Evolutionary conservation across 768 basidiomycete species (phyloP), one percentile per base, ranked within the genome.

Genomic region (Lactifluus pinguis): DNA sequence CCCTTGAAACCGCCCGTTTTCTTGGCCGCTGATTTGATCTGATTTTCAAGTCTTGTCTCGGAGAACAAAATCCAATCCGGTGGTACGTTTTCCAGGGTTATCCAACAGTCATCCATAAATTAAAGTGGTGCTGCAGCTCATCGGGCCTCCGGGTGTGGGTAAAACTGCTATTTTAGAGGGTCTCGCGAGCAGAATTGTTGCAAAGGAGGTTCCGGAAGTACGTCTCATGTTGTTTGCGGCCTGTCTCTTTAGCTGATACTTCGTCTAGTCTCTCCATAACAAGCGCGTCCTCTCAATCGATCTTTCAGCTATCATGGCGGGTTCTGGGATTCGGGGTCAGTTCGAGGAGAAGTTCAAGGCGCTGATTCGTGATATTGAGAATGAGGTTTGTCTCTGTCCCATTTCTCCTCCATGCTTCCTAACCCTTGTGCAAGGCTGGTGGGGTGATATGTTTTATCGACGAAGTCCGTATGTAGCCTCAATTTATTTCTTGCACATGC

Each of bases 321-420:
- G 93, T 1, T 91, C 92, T 1, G 92, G 92, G 0, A 88, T 95
- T 55, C 84, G 93, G 45, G 93, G 93, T 2, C 89, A 93, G 66
- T 95, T 95, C 55, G 93, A 97, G 67, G 91, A 92, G 71, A 92
- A 92, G 66, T 94, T 95, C 80, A 94, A 95, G 71, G 87, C 84
- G 0, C 76, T 97, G 1, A 76, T 95, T n/a, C 81, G 81, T 30
- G 93, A 97, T 68, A 95, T 97, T 59, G 92, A 94, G 69, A 89
- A 85, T 13, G 88, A 92, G 76, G 84, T 80, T 55, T 50, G 77
- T 42, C 54, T 54, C 5, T 54, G 6, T 11, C 10, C 38, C 8
- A 10, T 7, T 38, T 3, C 70, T 65, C 45, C 9, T 25, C 68
- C 72, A 51, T 19, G 8, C 8, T 49, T 45, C 47, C 62, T 30